Conservation (phyloP, 495 filamentous ascomycete species). For the Opeltia flavorubescens region DNA sequence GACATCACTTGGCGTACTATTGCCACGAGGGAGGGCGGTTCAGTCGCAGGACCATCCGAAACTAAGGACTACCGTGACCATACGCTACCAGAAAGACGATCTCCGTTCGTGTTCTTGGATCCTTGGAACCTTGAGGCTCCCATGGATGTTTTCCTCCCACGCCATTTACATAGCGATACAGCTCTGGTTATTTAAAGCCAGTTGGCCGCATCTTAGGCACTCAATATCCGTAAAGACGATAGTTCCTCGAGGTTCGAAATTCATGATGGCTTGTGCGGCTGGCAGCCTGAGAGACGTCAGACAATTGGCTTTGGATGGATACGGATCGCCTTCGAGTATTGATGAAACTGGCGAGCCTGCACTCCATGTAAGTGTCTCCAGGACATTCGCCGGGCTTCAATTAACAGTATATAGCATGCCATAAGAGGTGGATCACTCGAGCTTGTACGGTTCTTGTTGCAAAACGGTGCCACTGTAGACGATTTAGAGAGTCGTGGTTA, state of each 20-base stretch:
- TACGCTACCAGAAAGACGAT: background rate
- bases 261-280: background rate
- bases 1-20: too few species aligned
- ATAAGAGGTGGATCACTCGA: conserved; percentile 13
- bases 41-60: too few species aligned
- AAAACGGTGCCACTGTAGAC: conserved; percentile 2
- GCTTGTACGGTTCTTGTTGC: conserved; percentile 14
- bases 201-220: background rate
- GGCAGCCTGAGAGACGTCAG: background rate
- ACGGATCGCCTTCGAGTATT: background rate
- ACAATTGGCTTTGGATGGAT: background rate
- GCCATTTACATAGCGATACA: background rate
- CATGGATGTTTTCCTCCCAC: background rate
- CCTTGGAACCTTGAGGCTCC: background rate
- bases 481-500: background rate
- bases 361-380: background rate
- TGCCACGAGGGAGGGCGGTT: too few species aligned
- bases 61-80: background rate
- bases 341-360: background rate
- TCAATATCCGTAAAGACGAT: background rate
- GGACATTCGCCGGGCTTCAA: background rate
- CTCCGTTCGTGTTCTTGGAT: background rate
- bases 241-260: background rate
- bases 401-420: conserved; percentile 1
- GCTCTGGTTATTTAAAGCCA: background rate